Base-by-base conservation (phyloP, 2,329 filamentous ascomycete species). In the Ophiostoma novo-ulmi region DNA sequence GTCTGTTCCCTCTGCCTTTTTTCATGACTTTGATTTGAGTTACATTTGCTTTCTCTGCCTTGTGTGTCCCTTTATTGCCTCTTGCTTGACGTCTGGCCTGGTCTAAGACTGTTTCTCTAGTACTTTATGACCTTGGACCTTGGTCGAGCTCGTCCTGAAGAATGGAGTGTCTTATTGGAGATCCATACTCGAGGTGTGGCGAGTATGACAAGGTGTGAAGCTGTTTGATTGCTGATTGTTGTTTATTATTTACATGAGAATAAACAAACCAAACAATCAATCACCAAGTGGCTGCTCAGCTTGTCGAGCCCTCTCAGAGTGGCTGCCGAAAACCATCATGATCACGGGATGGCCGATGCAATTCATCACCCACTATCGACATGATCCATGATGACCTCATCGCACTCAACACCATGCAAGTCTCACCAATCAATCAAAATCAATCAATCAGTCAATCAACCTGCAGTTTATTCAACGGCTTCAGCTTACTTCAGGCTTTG, bases 151-250 rank as follows among this genome's bases (percentile, higher is more conserved):
- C 52, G 31, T 68, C 58, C n/a, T 71, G 66, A 71, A 71, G 70
- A 71, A 71, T 71, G 67, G 10, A 36, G 41, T 69, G 70, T 71
- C 67, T 71, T 63, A 69, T 71, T 31, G 41, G 13, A 20, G 35
- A 61, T 66, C 58, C 67, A 63, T 66, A 13, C 13, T 36, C 67
- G 14, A 1, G 66, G 35, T 22, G 41, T 64, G 66, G 70, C 39
- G 38, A 68, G 35, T 22, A 35, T 64, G 66, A 66, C n/a, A 26
- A 68, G 52, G 41, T 20, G 22, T 61, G 26, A 52, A n/a, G 52
- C 35, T 67, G 69, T 48, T 20, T 10, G 22, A 38, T 20, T 55
- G 63, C n/a, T 63, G 26, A 35, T 13, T 63, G 63, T 13, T 52
- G 14, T 52, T 6, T 52, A 17, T 65, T 65, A 36, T 65, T 65